Percentiles rank a stretch among this genome's conserved stretches.
Evolutionary conservation across 257 asterid species (phyloP).

Genomic region (Capsicum rhomboideum): DNA sequence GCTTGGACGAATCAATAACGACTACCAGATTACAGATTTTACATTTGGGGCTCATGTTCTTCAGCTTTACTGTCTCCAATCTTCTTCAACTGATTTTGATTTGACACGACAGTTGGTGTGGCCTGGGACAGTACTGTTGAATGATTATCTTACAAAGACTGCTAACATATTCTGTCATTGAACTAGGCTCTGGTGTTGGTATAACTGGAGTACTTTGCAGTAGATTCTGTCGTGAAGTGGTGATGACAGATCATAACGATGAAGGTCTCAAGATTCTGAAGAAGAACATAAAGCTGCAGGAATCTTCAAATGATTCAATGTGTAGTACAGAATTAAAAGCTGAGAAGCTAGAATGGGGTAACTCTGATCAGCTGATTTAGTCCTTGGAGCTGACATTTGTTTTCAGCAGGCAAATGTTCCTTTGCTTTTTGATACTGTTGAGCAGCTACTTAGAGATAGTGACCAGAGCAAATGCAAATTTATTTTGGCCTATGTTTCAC

Average conservation of each 20-base stretch:
- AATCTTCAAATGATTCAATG: conserved; percentile 22
- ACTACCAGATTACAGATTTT: conserved; percentile 71
- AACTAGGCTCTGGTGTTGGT: conserved; percentile 95
- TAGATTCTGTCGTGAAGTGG: conserved; percentile 68
- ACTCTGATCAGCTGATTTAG: conserved; percentile 64
- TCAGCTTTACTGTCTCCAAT: conserved; percentile 71
- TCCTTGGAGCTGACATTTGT: conserved; percentile 98
- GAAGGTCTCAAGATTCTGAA: conserved; percentile 88
- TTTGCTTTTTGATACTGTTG: conserved; percentile 67
- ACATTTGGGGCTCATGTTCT: conserved; percentile 68
- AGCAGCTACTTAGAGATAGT: conserved; percentile 40
- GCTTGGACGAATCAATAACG: conserved; percentile 64
- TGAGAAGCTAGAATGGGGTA: conserved; percentile 94
- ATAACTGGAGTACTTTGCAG: conserved; percentile 83
- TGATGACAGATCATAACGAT: conserved; percentile 81
- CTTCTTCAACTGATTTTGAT: conserved; percentile 53
- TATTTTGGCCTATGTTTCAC: conserved; percentile 73
- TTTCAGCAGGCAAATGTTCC: conserved; percentile 85
- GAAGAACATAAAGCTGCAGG: conserved; percentile 59
- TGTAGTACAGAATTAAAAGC: conserved; percentile 43
- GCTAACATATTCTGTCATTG: conserved; percentile 63
- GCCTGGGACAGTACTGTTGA: conserved; percentile 46
- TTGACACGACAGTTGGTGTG: conserved; percentile 17
- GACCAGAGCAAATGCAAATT: conserved; percentile 49
- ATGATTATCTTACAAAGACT: conserved; percentile 62